These are phyloP conservation scores for Debaryomyces prosopidis DNA, from an alignment of 805 yeast genomes.

Conservation along the genomic window DNA sequence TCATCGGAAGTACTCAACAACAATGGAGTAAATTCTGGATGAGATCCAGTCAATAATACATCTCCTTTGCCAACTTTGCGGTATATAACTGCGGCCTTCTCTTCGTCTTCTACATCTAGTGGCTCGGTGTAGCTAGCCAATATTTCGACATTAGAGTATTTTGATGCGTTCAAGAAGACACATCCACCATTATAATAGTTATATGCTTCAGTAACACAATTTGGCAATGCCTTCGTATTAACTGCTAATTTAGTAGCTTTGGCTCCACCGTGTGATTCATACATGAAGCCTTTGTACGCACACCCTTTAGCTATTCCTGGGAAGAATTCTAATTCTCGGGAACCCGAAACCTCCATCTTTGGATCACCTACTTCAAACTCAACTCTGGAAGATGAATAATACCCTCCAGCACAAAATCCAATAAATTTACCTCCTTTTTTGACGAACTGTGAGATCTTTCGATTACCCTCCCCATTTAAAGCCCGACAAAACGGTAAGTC, in stretches of 20 bases:
- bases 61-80: conserved; percentile 72
- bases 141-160: conserved; percentile 61
- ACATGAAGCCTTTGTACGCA: conserved; percentile 77
- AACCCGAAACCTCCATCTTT: conserved; percentile 76
- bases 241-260: conserved; percentile 52
- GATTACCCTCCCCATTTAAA: conserved; percentile 70
- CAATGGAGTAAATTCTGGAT: conserved; percentile 79
- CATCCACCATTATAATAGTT: conserved; percentile 90
- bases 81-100: conserved; percentile 69
- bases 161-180: conserved; percentile 73
- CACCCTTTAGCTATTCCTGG: conserved; percentile 86
- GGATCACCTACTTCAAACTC: conserved; percentile 83
- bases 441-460: conserved; percentile 61
- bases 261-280: conserved; percentile 77
- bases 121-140: conserved; percentile 66
- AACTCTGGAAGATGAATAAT: conserved; percentile 70
- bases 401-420: conserved; percentile 97
- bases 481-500: conserved; percentile 81
- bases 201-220: conserved; percentile 24
- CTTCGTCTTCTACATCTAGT: conserved; percentile 48
- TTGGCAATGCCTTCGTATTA: conserved; percentile 28
- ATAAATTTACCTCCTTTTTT: conserved; percentile 77
- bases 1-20: conserved; percentile 40
- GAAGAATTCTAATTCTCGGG: conserved; percentile 77
- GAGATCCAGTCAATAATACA: conserved; percentile 80